A percentile compares a stretch with the other conserved stretches of the same genome.
These are phyloP conservation scores for Cyclotella sp. DNA, from an alignment of 108 stramenopile species.

Conservation along the genomic window DNA sequence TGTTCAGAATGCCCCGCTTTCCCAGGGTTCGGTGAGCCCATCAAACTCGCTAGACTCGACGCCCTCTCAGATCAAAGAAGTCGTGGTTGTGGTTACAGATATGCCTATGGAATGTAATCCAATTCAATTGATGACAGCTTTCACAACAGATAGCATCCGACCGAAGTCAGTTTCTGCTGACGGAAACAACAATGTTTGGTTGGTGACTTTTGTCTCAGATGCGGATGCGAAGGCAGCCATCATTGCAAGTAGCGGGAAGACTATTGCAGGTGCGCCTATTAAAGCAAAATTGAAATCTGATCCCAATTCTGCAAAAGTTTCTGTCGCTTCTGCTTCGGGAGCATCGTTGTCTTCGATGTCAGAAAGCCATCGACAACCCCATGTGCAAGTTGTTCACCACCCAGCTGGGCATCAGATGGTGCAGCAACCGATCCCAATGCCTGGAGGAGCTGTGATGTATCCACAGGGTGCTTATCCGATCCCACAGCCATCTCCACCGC, in stretches of 20 bases:
- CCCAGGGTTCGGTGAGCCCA: slow-evolving; percentile 25
- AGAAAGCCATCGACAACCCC: slow-evolving; percentile 17
- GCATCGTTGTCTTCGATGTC: slow-evolving; percentile 49
- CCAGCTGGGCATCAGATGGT: slow-evolving; percentile 12
- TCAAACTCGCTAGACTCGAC: slow-evolving; percentile 45
- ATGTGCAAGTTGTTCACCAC: not conserved
- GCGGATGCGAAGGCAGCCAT: slow-evolving; percentile 29
- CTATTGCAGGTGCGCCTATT: slow-evolving; percentile 20
- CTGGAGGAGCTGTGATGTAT: not conserved
- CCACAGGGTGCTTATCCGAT: slow-evolving; percentile 12
- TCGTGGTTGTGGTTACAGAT: slow-evolving; percentile 20
- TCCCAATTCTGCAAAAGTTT: slow-evolving; percentile 24
- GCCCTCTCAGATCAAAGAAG: slow-evolving; percentile 32
- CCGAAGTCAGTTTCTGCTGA: slow-evolving; percentile 28
- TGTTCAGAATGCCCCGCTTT: slow-evolving; percentile 17
- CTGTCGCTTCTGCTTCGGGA: slow-evolving; percentile 26
- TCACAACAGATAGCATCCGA: slow-evolving; percentile 28
- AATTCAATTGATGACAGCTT: slow-evolving; percentile 20
- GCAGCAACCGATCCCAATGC: slow-evolving; percentile 13
- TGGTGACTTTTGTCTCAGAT: slow-evolving; percentile 14
- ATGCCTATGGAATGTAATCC: slow-evolving; percentile 24
- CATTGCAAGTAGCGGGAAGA: slow-evolving; percentile 15
- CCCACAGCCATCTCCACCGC: slow-evolving; percentile 17
- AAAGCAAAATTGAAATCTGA: slow-evolving; percentile 19
- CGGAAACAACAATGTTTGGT: slow-evolving; percentile 14